phyloP scores from a whole-genome alignment of 306 rosid species.

The Arachis hypogaea region DNA sequence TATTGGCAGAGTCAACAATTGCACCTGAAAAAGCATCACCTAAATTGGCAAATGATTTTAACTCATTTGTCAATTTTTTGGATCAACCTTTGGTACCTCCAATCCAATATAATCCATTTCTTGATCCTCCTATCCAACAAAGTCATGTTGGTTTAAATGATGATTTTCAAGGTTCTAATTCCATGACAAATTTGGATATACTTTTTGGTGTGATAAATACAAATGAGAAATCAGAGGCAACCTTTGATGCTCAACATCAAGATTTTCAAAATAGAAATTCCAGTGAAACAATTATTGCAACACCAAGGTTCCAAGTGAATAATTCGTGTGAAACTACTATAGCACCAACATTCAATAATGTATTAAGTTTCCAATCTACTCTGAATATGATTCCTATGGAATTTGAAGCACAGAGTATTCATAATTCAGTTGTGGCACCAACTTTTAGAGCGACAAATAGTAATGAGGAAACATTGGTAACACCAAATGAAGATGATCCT shows the following conservation, averaged over 20 bases:
- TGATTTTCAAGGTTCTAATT: conserved; percentile 18
- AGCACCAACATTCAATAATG: conserved; percentile 29
- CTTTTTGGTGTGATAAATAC: conserved; percentile 14
- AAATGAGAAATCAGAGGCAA: conserved; percentile 15
- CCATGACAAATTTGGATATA: conserved; percentile 17
- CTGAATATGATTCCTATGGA: conserved; percentile 1
- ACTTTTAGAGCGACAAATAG: conserved; percentile 32
- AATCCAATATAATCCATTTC: conserved; percentile 68
- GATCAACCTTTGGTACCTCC: conserved; percentile 39
- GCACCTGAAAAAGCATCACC: conserved; percentile 22
- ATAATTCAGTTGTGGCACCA: conserved; percentile 35
- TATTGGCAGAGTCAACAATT: conserved; percentile 47
- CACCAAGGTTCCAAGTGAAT: conserved; percentile 20
- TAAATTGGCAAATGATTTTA: conserved; percentile 34
- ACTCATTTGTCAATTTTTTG: conserved; percentile 33
- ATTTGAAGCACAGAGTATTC: not conserved
- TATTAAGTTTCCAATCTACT: not conserved
- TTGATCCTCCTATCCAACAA: conserved; percentile 34
- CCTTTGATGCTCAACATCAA: conserved; percentile 13
- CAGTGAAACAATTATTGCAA: not conserved
- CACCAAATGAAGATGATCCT: conserved; percentile 49
- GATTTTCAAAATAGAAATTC: conserved; percentile 13
- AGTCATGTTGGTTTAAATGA: conserved; percentile 7
- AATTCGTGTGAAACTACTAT: not conserved
- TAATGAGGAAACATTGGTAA: conserved; percentile 9